These are phyloP conservation scores for Schizochytrium sp. DNA, from an alignment of 108 stramenopile genomes.

Conservation along the genomic window DNA sequence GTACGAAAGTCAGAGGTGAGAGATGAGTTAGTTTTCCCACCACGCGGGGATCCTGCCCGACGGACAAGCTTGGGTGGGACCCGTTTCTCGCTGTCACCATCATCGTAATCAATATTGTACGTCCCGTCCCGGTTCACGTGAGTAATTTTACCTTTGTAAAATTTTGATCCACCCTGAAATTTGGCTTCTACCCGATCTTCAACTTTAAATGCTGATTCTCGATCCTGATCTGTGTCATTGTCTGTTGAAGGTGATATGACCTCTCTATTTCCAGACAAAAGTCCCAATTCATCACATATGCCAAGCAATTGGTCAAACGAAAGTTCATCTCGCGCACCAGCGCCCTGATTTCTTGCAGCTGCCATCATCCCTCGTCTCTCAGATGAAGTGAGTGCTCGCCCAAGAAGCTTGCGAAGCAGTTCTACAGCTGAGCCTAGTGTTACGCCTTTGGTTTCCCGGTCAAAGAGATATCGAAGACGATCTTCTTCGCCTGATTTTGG, in stretches of 20 bases:
- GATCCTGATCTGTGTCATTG: background rate
- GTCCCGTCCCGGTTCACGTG: constrained; percentile 20
- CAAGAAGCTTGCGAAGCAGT: background rate
- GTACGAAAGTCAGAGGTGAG: background rate
- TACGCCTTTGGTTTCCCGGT: background rate
- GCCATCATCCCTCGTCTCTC: background rate
- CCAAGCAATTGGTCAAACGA: background rate
- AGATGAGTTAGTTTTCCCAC: background rate
- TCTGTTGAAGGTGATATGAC: too few species aligned
- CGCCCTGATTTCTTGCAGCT: too few species aligned
- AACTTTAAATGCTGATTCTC: background rate
- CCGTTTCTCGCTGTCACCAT: background rate
- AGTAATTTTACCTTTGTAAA: background rate
- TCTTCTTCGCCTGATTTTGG: background rate
- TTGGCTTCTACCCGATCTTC: constrained; percentile 47
- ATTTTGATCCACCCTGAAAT: constrained; percentile 9
- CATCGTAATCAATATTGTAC: background rate
- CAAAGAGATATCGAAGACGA: background rate
- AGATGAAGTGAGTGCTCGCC: constrained; percentile 3
- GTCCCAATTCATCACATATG: background rate
- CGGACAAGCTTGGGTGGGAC: background rate
- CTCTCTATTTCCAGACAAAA: background rate
- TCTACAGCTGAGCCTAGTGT: background rate
- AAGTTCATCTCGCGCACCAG: background rate
- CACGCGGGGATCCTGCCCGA: background rate